Evolutionary conservation across 305 asterid genomes (phyloP).

Genomic region (Solanum aculeatissimum): DNA sequence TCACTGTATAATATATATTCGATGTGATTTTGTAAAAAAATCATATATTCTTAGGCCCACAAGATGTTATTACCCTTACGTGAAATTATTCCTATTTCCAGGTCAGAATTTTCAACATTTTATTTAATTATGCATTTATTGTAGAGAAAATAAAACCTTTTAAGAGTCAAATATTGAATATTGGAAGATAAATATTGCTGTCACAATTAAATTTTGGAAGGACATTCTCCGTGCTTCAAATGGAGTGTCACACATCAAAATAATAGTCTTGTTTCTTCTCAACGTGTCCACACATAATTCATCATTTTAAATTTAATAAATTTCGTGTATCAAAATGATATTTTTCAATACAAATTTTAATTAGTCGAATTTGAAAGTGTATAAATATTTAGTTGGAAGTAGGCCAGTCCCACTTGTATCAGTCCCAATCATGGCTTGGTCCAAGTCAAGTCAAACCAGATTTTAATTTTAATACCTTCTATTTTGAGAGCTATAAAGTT

Average conservation of each 20-base stretch:
- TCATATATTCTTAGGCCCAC: neutral
- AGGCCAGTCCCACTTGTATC: neutral
- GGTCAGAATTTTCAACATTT: neutral
- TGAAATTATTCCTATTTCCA: neutral
- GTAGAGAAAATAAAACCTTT: neutral
- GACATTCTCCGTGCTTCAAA: neutral
- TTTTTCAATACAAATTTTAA: neutral
- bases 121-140: neutral
- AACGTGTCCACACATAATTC: neutral
- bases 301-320: neutral
- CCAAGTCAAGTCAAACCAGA: neutral
- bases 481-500: neutral
- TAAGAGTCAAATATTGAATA: neutral
- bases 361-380: no score
- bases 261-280: neutral
- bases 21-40: neutral
- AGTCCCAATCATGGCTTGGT: neutral
- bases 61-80: neutral
- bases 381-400: neutral
- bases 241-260: neutral
- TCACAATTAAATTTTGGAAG: neutral
- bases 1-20: neutral
- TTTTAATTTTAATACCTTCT: neutral
- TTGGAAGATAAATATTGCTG: neutral
- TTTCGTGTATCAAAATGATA: neutral